Evolutionary conservation across 192 early-diverging fungal species (phyloP).

Genomic region (Bifiguratus adelaidae): DNA sequence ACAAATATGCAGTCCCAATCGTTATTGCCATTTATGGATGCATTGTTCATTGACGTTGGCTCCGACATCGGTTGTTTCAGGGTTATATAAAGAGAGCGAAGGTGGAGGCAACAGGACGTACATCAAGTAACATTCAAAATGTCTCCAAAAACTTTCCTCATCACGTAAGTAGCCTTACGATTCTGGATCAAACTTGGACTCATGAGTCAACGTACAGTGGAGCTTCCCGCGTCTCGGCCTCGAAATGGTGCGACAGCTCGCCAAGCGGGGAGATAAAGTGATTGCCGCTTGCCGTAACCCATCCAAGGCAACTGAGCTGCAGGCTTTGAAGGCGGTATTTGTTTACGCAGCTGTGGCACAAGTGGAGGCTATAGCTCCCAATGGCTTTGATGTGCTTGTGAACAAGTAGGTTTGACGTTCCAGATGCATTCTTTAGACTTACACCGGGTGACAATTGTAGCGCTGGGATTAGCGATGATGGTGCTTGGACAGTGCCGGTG

Average conservation of each 20-base stretch:
- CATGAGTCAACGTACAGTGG: no score
- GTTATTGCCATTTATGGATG: no score
- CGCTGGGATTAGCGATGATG: not conserved
- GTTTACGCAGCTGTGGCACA: conserved; percentile 9
- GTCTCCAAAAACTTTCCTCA: no score
- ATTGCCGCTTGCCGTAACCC: conserved; percentile 9
- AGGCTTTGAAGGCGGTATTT: not conserved
- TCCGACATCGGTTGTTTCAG: no score
- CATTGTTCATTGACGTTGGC: no score
- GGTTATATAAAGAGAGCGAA: no score
- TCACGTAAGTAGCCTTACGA: no score
- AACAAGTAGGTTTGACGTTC: conserved; percentile 9
- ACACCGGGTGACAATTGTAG: not conserved
- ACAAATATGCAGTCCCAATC: no score
- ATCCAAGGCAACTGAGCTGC: conserved; percentile 1
- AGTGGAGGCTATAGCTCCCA: conserved; percentile 3
- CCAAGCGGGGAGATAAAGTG: conserved; percentile 4
- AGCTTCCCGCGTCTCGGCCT: conserved; percentile 16
- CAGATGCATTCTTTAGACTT: not conserved
- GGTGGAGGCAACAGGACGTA: no score
- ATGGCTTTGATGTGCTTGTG: conserved; percentile 7
- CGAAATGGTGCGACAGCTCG: conserved; percentile 15
- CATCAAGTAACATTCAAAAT: no score
- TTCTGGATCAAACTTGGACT: no score
- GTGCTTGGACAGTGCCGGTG: not conserved